Percentiles rank a stretch among this genome's conserved stretches.
These are phyloP conservation scores for Elaeagnus macrophylla DNA, from an alignment of 306 rosid species.

Conservation along the genomic window DNA sequence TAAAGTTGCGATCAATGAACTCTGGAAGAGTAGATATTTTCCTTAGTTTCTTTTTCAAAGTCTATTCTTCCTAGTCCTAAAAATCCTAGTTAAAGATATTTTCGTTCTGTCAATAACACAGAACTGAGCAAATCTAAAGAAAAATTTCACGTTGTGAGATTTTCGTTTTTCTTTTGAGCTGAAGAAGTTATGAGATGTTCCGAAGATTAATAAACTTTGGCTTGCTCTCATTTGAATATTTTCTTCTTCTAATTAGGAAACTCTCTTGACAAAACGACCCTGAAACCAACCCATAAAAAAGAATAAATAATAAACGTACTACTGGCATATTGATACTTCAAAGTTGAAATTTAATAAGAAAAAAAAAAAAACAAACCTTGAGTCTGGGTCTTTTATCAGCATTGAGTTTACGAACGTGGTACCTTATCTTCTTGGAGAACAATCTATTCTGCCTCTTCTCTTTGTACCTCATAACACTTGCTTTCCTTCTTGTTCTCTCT, in stretches of 20 bases:
- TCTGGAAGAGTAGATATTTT: background rate
- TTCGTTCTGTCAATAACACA: no score
- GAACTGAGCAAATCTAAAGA: background rate
- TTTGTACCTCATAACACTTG: slow-evolving; percentile 72
- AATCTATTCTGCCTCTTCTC: slow-evolving; percentile 71
- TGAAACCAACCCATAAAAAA: slow-evolving; percentile 21
- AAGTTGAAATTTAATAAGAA: slow-evolving; percentile 2
- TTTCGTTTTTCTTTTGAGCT: no score
- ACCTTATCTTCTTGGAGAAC: slow-evolving; percentile 91
- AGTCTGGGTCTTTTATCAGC: slow-evolving; percentile 86
- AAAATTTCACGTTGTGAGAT: slow-evolving; percentile 11
- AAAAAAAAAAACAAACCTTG: slow-evolving; percentile 36
- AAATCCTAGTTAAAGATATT: no score
- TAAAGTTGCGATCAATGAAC: no score
- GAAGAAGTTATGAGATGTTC: slow-evolving; percentile 16
- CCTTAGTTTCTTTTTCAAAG: no score
- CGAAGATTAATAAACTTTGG: slow-evolving; percentile 35
- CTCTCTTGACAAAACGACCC: slow-evolving; percentile 87
- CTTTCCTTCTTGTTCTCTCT: slow-evolving; percentile 52
- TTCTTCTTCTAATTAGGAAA: slow-evolving; percentile 16
- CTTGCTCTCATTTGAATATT: slow-evolving; percentile 7
- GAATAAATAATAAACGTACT: background rate
- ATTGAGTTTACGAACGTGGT: slow-evolving; percentile 77
- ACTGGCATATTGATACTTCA: slow-evolving; percentile 9
- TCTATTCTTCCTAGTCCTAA: no score